Evolutionary conservation across 305 asterid species (phyloP), one percentile per base, ranked within the genome.

Genomic region (Rubia balearica): DNA sequence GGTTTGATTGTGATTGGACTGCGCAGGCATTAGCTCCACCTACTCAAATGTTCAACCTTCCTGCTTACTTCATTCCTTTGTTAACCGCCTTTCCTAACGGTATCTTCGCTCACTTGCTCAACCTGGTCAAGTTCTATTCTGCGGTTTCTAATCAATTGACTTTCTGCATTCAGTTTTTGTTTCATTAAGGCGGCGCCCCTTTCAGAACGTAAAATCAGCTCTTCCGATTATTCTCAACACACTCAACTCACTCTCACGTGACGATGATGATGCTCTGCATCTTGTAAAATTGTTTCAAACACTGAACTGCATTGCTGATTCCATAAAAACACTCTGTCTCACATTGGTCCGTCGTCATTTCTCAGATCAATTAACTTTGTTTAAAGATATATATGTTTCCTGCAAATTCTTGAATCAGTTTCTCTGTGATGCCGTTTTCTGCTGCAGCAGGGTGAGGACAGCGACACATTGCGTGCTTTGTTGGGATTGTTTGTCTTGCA

Each of bases 401-500:
- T 76, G 67, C 11, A 61, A 56, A 60, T 46, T 73, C 70, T 61
- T 64, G 30, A 51, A 49, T 65, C 27, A 65, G 27, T 22, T 75
- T 77, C 61, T 75, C 45, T 62, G 45, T 61, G n/a, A 65, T 70
- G 24, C 70, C 27, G 42, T 74, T 74, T 69, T 51, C 12, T 61
- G 43, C 81, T 75, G 80, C 87, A 90, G 97, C 92, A 82, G 75
- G 87, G 82, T 66, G 77, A 75, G 71, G 89, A 88, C 77, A 78
- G 73, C 62, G 70, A 79, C 72, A 85, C 81, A 74, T 86, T 89
- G 64, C 73, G 65, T 63, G 94, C 97, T 82, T 72, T 93, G 70
- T 83, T 89, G 73, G 86, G 97, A 85, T 83, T 93, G 75, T 88
- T 77, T 78, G 79, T 88, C 85, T 81, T 89, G 90, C 92, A 93